Evolutionary conservation across 768 basidiomycete genomes (phyloP).

Genomic region (Russula foetens): DNA sequence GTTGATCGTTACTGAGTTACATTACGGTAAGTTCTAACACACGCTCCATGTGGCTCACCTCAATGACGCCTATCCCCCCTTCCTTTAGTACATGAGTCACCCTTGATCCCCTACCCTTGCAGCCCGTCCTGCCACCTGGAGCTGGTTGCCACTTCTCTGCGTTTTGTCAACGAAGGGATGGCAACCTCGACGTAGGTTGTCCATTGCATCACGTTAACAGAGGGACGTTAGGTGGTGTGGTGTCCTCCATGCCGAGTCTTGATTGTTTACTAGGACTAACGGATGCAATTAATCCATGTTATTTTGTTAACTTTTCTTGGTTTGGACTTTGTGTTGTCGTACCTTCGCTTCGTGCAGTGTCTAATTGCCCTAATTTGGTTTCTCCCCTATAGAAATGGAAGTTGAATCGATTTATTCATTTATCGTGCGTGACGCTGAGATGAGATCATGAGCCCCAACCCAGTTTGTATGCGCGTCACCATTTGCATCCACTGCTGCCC

Average conservation of each 20-base stretch:
- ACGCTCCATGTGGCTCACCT: background rate
- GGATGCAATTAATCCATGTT: background rate
- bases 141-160: constrained; percentile 20
- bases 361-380: background rate
- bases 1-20: background rate
- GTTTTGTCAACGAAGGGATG: constrained; percentile 23
- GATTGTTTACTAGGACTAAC: background rate
- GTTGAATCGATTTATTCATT: background rate
- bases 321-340: background rate
- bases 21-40: background rate
- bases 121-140: constrained; percentile 20
- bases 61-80: background rate
- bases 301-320: background rate
- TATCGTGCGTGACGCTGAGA: background rate
- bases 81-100: background rate
- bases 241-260: background rate
- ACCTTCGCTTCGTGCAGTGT: background rate
- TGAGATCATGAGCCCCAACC: background rate
- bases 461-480: background rate
- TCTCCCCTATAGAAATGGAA: background rate
- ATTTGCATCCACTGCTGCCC: background rate
- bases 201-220: constrained; percentile 7
- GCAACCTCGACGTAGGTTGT: constrained; percentile 19
- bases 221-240: background rate
- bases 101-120: background rate